phyloP scores from a whole-genome alignment of 345 rosid species.

The Raphanus raphanistrum region DNA sequence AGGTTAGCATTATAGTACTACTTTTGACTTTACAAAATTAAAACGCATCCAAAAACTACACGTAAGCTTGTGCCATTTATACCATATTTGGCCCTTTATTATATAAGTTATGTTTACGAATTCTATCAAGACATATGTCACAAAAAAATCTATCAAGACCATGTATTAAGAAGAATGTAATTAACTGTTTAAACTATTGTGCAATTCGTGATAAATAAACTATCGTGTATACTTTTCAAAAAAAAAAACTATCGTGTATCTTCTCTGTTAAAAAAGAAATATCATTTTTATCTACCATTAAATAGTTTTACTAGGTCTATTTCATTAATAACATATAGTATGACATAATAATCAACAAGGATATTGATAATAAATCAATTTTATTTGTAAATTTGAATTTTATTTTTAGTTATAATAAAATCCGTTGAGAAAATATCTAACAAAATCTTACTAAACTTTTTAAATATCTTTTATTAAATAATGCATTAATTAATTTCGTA shows the following conservation, averaged over 20 bases:
- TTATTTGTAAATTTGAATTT: too few relatives aligned
- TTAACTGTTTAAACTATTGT: not conserved
- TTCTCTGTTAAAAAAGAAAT: too few relatives aligned
- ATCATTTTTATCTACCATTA: too few relatives aligned
- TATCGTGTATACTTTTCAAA: not conserved
- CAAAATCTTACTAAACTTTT: too few relatives aligned
- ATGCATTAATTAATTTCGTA: too few relatives aligned
- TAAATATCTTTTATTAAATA: too few relatives aligned
- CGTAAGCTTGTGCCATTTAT: conserved; percentile 9
- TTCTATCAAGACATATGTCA: not conserved
- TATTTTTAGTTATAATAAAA: too few relatives aligned
- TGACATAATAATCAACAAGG: too few relatives aligned
- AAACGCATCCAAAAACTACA: conserved; percentile 28
- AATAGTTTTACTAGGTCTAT: too few relatives aligned
- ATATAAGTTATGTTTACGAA: not conserved
- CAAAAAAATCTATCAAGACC: not conserved
- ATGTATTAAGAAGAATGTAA: not conserved
- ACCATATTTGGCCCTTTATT: not conserved
- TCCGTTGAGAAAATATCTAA: too few relatives aligned
- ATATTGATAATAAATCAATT: too few relatives aligned
- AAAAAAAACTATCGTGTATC: not conserved
- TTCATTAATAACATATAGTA: too few relatives aligned
- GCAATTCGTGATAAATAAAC: not conserved
- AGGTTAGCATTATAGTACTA: conserved; percentile 11
- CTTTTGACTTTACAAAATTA: conserved; percentile 23